These are phyloP conservation scores for Aspergillus brunneoviolaceus DNA, from an alignment of 2,329 filamentous ascomycete genomes.

Conservation along the genomic window DNA sequence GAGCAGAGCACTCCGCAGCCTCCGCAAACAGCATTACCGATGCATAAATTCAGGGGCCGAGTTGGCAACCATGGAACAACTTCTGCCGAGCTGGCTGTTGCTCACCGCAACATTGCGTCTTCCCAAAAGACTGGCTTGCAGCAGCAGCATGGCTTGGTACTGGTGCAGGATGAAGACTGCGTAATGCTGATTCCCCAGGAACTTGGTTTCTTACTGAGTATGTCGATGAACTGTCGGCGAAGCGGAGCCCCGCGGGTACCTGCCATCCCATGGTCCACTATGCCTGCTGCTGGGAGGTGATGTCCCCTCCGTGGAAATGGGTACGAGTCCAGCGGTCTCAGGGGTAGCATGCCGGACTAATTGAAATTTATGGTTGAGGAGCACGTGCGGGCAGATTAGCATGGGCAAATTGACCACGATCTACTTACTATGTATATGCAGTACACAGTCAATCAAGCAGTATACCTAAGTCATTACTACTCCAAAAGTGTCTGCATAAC, in stretches of 20 bases:
- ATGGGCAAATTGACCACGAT: not conserved
- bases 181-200: not conserved
- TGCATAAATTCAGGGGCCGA: conserved; percentile 13
- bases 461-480: too few species aligned
- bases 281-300: not conserved
- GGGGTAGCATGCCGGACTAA: not conserved
- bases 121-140: not conserved
- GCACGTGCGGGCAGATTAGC: not conserved
- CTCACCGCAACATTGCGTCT: conserved; percentile 12
- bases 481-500: too few species aligned
- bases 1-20: not conserved
- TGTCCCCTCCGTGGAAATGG: not conserved
- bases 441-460: not conserved
- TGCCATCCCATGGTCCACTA: not conserved
- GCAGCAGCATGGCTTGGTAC: not conserved
- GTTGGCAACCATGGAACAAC: conserved; percentile 19
- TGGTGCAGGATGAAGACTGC: too few species aligned
- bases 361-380: not conserved
- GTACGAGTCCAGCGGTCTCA: not conserved
- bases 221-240: not conserved
- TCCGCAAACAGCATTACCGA: conserved; percentile 3
- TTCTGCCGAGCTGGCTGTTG: conserved; percentile 22
- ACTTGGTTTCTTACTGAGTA: not conserved
- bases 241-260: conserved; percentile 5
- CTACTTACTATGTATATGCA: too few species aligned